These are phyloP conservation scores for Quercus rubra DNA, from an alignment of 306 rosid species.

Conservation along the genomic window DNA sequence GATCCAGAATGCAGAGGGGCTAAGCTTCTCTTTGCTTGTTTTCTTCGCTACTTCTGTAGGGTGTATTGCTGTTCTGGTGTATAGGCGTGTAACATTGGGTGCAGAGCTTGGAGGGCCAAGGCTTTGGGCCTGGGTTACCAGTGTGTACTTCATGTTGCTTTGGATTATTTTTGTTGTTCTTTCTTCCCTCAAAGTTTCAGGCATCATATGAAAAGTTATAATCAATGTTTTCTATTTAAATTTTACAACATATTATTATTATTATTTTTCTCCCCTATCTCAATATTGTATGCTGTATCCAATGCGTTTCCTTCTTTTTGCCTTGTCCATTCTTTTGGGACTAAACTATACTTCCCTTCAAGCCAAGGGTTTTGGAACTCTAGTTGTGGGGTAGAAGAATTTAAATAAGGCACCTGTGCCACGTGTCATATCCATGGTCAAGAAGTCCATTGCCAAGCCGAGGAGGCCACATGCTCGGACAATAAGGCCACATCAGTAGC, in stretches of 20 bases:
- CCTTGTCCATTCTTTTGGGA: not conserved
- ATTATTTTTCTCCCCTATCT: not conserved
- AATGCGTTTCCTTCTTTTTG: not conserved
- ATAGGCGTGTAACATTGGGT: conserved; percentile 73
- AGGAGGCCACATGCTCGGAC: too few relatives aligned
- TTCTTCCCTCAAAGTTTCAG: conserved; percentile 78
- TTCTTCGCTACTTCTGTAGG: conserved; percentile 81
- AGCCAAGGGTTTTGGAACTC: too few relatives aligned
- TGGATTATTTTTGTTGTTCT: conserved; percentile 79
- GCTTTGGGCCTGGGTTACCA: conserved; percentile 90
- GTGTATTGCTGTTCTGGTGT: conserved; percentile 69
- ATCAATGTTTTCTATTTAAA: not conserved
- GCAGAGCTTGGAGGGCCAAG: conserved; percentile 97
- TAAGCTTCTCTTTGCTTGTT: conserved; percentile 79
- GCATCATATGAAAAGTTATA: conserved; percentile 45
- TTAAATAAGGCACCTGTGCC: too few relatives aligned
- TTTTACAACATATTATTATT: not conserved
- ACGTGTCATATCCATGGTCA: too few relatives aligned
- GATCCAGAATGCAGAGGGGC: conserved; percentile 72
- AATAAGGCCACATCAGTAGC: too few relatives aligned
- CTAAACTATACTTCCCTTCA: not conserved
- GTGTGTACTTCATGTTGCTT: conserved; percentile 59
- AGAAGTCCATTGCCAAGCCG: too few relatives aligned
- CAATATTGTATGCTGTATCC: too few relatives aligned
- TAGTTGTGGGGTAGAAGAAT: too few relatives aligned